Percentiles rank a stretch among this genome's conserved stretches.
These are phyloP conservation scores for Basidioascus undulatus DNA, from an alignment of 768 basidiomycete species.

Conservation along the genomic window DNA sequence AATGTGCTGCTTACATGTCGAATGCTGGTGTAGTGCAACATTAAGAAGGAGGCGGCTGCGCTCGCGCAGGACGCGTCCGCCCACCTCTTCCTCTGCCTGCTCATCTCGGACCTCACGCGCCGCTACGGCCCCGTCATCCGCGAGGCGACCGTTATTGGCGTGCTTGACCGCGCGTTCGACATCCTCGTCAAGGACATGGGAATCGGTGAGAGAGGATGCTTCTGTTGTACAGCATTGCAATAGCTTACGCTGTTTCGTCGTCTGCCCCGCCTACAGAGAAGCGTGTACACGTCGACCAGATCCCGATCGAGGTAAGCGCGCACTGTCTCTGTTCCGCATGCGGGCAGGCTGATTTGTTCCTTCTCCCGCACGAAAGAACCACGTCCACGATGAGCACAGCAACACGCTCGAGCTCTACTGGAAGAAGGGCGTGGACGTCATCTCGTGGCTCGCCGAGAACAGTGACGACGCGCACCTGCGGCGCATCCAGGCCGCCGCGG, in stretches of 20 bases:
- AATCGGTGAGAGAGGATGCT: too few relatives aligned
- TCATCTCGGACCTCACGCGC: constrained; percentile 80
- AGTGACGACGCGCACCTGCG: constrained; percentile 88
- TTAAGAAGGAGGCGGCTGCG: constrained; percentile 70
- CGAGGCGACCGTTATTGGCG: constrained; percentile 80
- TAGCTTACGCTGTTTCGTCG: too few relatives aligned
- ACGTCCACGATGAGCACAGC: constrained; percentile 84
- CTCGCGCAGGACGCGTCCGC: constrained; percentile 91
- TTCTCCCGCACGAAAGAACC: constrained; percentile 31
- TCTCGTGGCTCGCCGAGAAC: constrained; percentile 81
- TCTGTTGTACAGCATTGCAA: too few relatives aligned
- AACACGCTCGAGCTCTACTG: constrained; percentile 88
- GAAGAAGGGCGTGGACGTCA: constrained; percentile 65
- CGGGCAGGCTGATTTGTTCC: constrained; percentile 10
- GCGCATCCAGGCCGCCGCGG: constrained; percentile 79
- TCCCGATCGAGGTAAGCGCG: constrained; percentile 91
- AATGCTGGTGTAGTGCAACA: constrained; percentile 22
- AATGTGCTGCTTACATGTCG: neutral
- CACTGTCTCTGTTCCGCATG: constrained; percentile 1
- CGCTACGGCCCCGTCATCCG: constrained; percentile 88
- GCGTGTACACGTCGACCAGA: constrained; percentile 92
- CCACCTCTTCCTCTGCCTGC: constrained; percentile 80
- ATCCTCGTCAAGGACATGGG: constrained; percentile 90
- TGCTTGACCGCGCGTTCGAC: constrained; percentile 94
- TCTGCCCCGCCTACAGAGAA: too few relatives aligned